These are phyloP conservation scores for Fusarium bulbicola DNA, from an alignment of 2,329 filamentous ascomycete species.

Conservation along the genomic window DNA sequence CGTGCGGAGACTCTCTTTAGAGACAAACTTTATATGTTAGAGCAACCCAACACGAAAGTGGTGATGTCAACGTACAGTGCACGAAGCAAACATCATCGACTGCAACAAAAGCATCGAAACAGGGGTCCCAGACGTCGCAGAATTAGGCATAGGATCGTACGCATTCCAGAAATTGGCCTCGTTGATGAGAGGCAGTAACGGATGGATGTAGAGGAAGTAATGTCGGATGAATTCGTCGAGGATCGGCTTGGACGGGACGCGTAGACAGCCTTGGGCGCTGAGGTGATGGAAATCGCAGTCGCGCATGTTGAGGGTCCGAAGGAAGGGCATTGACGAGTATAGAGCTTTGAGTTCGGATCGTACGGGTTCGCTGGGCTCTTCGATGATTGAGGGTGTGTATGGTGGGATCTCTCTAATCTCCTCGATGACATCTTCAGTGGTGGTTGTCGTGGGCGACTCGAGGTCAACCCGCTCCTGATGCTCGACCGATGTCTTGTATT, in stretches of 20 bases:
- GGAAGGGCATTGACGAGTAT: constrained; percentile 32
- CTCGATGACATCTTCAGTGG: not conserved
- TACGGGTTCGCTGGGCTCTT: constrained; percentile 6
- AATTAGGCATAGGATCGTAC: constrained; percentile 9
- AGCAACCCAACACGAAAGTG: too few species aligned
- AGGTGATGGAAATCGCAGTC: constrained; percentile 26
- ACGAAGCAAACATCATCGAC: constrained; percentile 35
- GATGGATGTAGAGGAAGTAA: constrained; percentile 36
- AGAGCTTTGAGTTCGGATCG: constrained; percentile 30
- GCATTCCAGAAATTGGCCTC: constrained; percentile 31
- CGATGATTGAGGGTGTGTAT: not conserved
- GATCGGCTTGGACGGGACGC: constrained; percentile 28
- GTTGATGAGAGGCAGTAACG: constrained; percentile 24
- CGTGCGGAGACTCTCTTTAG: constrained; percentile 18
- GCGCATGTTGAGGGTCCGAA: constrained; percentile 22
- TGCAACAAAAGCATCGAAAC: constrained; percentile 29
- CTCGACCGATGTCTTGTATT: not conserved
- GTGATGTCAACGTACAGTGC: constrained; percentile 19
- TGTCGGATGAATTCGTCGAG: constrained; percentile 33
- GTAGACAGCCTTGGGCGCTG: constrained; percentile 27
- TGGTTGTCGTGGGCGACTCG: not conserved
- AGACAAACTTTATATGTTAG: constrained; percentile 24
- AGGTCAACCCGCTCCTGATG: constrained; percentile 2
- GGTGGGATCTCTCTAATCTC: not conserved
- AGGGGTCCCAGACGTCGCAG: not conserved